Evolutionary conservation across 2,329 filamentous ascomycete species (phyloP).

Genomic region (Fusarium sp.): DNA sequence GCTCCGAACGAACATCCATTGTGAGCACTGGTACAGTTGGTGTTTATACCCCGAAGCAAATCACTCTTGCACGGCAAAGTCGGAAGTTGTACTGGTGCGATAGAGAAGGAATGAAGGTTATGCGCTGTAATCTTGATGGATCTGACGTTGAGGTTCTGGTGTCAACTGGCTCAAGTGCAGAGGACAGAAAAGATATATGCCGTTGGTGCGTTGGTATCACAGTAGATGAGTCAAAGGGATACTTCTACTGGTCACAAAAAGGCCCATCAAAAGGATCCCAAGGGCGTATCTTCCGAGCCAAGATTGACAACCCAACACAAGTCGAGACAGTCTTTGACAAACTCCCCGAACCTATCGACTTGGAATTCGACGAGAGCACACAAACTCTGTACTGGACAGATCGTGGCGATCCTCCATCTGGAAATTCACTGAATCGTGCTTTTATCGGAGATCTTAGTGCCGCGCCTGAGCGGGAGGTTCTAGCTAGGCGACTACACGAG

Average conservation of each 20-base stretch:
- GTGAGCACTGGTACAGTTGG: neutral
- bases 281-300: neutral
- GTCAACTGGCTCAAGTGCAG: neutral
- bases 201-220: neutral
- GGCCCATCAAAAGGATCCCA: neutral
- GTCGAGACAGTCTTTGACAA: neutral
- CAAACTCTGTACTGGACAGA: neutral
- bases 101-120: constrained; percentile 11
- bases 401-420: neutral
- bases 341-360: neutral
- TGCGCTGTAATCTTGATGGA: neutral
- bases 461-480: neutral
- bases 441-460: neutral
- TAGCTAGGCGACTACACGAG: neutral
- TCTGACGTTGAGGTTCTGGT: neutral
- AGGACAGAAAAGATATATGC: neutral
- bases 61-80: neutral
- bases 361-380: neutral
- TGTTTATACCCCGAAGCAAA: neutral
- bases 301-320: neutral
- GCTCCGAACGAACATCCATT: neutral
- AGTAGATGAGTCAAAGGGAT: neutral
- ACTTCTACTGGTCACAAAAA: constrained; percentile 11
- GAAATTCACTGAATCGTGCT: neutral
- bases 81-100: constrained; percentile 10